A percentile compares a stretch with the other conserved stretches of the same genome.
Conservation (phyloP, 1,139 yeast species). For the Taphrina pruni region DNA sequence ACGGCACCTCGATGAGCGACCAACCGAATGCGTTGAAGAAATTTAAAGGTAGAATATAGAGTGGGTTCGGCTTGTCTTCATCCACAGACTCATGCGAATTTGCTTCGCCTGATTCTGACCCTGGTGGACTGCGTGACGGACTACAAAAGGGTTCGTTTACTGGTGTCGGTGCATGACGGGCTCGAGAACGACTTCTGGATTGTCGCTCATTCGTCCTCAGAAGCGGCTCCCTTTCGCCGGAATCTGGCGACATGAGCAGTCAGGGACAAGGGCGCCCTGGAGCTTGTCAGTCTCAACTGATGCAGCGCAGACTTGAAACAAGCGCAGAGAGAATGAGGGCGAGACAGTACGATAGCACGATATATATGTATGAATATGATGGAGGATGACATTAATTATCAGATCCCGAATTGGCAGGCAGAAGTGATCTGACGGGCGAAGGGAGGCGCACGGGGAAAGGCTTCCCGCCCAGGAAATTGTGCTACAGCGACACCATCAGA, state of each 20-base stretch:
- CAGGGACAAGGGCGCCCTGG: neutral
- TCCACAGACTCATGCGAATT: neutral
- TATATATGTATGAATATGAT: too few species aligned
- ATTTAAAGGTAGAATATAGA: slow-evolving; percentile 37
- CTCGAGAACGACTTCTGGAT: slow-evolving; percentile 12
- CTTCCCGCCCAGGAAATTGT: neutral
- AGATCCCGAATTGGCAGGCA: too few species aligned
- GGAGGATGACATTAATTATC: too few species aligned
- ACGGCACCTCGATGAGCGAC: slow-evolving; percentile 42
- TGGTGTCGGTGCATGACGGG: slow-evolving; percentile 4
- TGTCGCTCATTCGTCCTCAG: slow-evolving; percentile 14
- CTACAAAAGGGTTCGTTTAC: slow-evolving; percentile 18
- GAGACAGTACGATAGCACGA: too few species aligned
- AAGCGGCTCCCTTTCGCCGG: slow-evolving; percentile 1
- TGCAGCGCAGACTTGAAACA: too few species aligned
- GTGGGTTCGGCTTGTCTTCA: slow-evolving; percentile 28
- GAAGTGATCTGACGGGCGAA: too few species aligned
- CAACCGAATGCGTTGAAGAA: slow-evolving; percentile 42
- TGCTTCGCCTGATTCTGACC: neutral
- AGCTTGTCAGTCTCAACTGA: too few species aligned
- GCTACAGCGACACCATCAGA: neutral
- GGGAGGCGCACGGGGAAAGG: too few species aligned
- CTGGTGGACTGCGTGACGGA: slow-evolving; percentile 18
- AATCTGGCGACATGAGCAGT: neutral
- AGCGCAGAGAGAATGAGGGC: too few species aligned